Evolutionary conservation across 768 basidiomycete species (phyloP).

Genomic region (Xerocomus potaroensis): DNA sequence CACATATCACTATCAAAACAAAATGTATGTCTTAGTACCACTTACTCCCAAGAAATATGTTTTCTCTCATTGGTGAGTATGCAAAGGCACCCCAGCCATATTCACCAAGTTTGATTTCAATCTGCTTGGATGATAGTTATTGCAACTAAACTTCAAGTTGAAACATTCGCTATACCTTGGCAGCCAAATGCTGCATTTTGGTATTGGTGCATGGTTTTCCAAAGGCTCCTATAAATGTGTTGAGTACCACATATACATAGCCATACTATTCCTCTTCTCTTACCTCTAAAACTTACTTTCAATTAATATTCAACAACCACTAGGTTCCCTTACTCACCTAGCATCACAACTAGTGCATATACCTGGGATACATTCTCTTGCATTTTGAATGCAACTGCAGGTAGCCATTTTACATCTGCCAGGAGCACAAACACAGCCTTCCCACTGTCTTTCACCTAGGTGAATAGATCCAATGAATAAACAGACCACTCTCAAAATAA

Average conservation of each 20-base stretch:
- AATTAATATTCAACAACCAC: background rate
- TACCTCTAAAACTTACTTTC: slow-evolving; percentile 19
- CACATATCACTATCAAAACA: background rate
- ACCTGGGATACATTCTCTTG: slow-evolving; percentile 52
- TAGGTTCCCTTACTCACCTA: slow-evolving; percentile 26
- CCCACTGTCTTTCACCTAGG: slow-evolving; percentile 15
- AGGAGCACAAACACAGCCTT: slow-evolving; percentile 9
- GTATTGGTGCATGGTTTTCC: slow-evolving; percentile 27
- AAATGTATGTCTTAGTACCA: background rate
- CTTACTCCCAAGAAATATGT: slow-evolving; percentile 33
- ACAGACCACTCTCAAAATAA: background rate
- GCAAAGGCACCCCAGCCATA: slow-evolving; percentile 49
- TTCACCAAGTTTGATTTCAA: slow-evolving; percentile 33
- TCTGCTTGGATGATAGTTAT: slow-evolving; percentile 28
- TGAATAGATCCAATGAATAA: background rate
- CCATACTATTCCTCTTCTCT: background rate
- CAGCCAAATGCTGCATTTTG: slow-evolving; percentile 20
- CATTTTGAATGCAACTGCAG: slow-evolving; percentile 36
- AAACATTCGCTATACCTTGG: slow-evolving; percentile 16
- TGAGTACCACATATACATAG: too few species aligned
- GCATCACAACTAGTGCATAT: slow-evolving; percentile 44
- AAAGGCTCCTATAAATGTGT: too few species aligned
- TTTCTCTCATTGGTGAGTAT: slow-evolving; percentile 13
- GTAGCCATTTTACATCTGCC: slow-evolving; percentile 26
- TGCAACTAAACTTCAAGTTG: background rate